phyloP scores from a whole-genome alignment of 2,329 filamentous ascomycete genomes.

The Ascochyta fabae region DNA sequence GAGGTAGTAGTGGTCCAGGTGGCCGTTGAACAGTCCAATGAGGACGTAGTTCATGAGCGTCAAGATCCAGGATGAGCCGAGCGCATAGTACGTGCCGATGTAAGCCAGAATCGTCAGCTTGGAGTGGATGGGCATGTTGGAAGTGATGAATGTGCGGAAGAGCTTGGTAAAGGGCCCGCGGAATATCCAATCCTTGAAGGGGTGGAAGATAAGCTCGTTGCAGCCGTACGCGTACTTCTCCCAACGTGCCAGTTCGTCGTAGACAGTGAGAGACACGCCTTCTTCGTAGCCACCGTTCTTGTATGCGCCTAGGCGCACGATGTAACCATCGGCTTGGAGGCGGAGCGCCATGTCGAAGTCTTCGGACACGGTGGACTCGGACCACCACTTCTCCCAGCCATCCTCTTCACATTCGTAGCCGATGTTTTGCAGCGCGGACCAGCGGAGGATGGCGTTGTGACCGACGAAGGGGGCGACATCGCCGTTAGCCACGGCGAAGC shows the following conservation, averaged over 20 bases:
- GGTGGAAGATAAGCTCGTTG: conserved; percentile 74
- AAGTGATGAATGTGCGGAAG: conserved; percentile 66
- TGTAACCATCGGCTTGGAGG: conserved; percentile 71
- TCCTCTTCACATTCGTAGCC: conserved; percentile 50
- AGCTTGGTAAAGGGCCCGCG: conserved; percentile 70
- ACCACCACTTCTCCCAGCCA: conserved; percentile 72
- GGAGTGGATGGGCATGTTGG: conserved; percentile 67
- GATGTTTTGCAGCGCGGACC: conserved; percentile 68
- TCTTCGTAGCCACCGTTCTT: conserved; percentile 74
- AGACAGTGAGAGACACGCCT: conserved; percentile 74
- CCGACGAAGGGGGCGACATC: conserved; percentile 79
- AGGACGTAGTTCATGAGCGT: conserved; percentile 74
- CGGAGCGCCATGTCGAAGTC: conserved; percentile 79
- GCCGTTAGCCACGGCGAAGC: conserved; percentile 72
- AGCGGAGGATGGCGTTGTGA: conserved; percentile 77
- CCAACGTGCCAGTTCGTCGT: conserved; percentile 75
- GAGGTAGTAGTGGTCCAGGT: conserved; percentile 80
- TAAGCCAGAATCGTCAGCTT: conserved; percentile 76
- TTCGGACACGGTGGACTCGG: conserved; percentile 76
- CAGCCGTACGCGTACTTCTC: conserved; percentile 75
- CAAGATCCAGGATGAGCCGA: conserved; percentile 71
- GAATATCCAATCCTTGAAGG: conserved; percentile 66
- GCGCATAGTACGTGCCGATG: conserved; percentile 74
- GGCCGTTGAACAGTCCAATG: conserved; percentile 74
- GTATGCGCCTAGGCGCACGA: conserved; percentile 73